These are phyloP conservation scores for Phialophora verrucosa DNA, from an alignment of 2,329 filamentous ascomycete genomes.

Conservation along the genomic window DNA sequence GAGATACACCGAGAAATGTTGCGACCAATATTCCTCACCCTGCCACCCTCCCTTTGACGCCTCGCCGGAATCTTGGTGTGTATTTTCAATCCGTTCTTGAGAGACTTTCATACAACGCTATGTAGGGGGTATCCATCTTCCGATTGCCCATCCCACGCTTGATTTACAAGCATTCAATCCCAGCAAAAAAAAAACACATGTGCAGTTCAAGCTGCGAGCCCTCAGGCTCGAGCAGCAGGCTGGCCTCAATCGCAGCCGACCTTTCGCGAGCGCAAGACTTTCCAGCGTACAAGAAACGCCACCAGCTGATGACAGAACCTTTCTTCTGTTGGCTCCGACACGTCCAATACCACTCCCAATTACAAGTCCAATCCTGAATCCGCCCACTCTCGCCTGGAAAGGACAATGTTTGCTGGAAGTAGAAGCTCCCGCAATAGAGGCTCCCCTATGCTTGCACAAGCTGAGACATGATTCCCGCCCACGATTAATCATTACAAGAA, in stretches of 20 bases:
- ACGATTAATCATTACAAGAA: slow-evolving; percentile 35
- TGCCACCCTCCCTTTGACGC: too few species aligned
- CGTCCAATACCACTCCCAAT: slow-evolving; percentile 14
- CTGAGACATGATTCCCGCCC: slow-evolving; percentile 25
- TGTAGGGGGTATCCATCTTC: slow-evolving; percentile 31
- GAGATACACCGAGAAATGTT: background rate
- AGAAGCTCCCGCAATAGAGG: slow-evolving; percentile 9
- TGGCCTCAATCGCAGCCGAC: slow-evolving; percentile 2
- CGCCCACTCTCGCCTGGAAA: slow-evolving; percentile 6
- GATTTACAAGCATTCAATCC: slow-evolving; percentile 8
- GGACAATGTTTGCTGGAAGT: slow-evolving; percentile 11
- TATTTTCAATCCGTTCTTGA: slow-evolving; percentile 4
- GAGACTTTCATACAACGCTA: slow-evolving; percentile 23
- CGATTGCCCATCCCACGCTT: slow-evolving; percentile 14
- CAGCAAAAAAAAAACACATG: slow-evolving; percentile 16
- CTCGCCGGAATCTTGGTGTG: background rate
- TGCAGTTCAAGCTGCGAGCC: slow-evolving; percentile 1
- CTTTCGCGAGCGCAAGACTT: background rate
- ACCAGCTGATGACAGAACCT: slow-evolving; percentile 16
- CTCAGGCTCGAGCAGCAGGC: slow-evolving; percentile 5
- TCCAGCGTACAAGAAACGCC: slow-evolving; percentile 14
- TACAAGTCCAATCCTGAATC: slow-evolving; percentile 3
- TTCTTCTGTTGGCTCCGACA: slow-evolving; percentile 12
- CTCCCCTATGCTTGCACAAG: background rate
- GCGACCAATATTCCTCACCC: background rate